phyloP scores from a whole-genome alignment of 2,329 filamentous ascomycete genomes.

The Lasiodiplodia theobromae region DNA sequence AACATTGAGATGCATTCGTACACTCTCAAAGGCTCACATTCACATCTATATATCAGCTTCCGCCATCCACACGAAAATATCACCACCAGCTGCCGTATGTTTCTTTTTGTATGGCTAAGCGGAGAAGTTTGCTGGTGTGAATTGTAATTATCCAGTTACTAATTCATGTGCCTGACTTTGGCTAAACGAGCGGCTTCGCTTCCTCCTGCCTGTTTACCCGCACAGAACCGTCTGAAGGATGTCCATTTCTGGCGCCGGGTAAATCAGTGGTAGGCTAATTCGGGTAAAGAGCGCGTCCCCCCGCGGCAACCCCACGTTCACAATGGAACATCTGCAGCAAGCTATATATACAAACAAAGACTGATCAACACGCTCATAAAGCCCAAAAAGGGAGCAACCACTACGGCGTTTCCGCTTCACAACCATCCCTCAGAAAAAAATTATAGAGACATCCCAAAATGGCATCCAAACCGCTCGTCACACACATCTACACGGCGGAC shows the following conservation, averaged over 20 bases:
- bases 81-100: no score
- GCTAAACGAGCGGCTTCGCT: not conserved
- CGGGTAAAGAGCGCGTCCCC: slow-evolving; percentile 9
- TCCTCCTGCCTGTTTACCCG: slow-evolving; percentile 41
- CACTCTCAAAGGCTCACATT: no score
- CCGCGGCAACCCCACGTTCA: not conserved
- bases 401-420: not conserved
- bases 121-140: no score
- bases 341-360: not conserved
- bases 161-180: not conserved
- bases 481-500: slow-evolving; percentile 79
- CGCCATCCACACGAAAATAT: no score
- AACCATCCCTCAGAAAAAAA: not conserved
- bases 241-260: slow-evolving; percentile 1
- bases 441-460: not conserved
- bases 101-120: no score
- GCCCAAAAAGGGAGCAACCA: not conserved
- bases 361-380: not conserved
- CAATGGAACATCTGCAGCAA: not conserved
- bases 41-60: no score
- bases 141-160: not conserved
- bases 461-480: slow-evolving; percentile 65
- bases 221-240: not conserved
- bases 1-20: no score
- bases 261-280: slow-evolving; percentile 10